Conservation (phyloP, 106 monocot genomes). For the Acorus gramineus region DNA sequence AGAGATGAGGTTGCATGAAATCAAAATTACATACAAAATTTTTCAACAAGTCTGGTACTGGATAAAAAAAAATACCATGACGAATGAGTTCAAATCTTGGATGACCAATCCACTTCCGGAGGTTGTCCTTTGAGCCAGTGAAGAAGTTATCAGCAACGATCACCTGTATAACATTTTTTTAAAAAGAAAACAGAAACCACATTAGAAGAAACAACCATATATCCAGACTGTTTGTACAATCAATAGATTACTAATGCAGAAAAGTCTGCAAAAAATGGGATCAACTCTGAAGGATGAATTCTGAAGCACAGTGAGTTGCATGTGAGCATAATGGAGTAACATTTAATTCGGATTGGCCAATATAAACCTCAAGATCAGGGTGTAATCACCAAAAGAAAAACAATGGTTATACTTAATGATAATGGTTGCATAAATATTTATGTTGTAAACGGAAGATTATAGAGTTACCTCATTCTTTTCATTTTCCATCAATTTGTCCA, state of each 20-base stretch:
- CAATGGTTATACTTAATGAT: too few species aligned
- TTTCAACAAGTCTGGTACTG: too few species aligned
- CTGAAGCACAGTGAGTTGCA: too few species aligned
- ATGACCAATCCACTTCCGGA: slow-evolving; percentile 87
- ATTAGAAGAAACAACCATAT: slow-evolving; percentile 1
- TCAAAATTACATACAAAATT: too few species aligned
- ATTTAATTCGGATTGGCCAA: too few species aligned
- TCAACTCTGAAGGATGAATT: too few species aligned
- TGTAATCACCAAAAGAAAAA: too few species aligned
- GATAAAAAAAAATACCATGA: slow-evolving; percentile 46
- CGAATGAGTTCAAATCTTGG: slow-evolving; percentile 96
- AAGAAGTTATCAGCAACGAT: slow-evolving; percentile 89
- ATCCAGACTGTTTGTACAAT: not conserved
- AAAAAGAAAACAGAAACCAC: not conserved
- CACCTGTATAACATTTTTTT: slow-evolving; percentile 28
- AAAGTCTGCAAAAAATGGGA: too few species aligned
- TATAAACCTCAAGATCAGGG: too few species aligned
- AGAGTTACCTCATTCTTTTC: slow-evolving; percentile 61
- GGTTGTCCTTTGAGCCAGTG: slow-evolving; percentile 92
- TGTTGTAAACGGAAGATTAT: not conserved
- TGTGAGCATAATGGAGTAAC: too few species aligned
- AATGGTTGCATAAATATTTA: not conserved
- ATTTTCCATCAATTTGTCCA: slow-evolving; percentile 83
- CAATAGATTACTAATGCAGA: too few species aligned
- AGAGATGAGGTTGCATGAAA: too few species aligned